phyloP scores from a whole-genome alignment of 352 stramenopile species.

The Globisporangium lucens region DNA sequence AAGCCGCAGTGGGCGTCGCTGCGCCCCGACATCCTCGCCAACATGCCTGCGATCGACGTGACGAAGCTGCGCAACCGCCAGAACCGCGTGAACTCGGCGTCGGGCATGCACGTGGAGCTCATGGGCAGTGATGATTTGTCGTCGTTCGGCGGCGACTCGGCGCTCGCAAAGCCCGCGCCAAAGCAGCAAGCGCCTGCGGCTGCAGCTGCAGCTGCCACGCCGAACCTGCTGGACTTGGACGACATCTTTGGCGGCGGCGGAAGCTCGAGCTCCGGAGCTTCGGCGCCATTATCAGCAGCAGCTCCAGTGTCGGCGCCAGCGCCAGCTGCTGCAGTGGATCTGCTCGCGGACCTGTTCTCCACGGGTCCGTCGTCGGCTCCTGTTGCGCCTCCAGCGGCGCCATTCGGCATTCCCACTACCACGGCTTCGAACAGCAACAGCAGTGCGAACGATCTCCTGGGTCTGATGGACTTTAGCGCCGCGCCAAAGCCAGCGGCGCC shows the following conservation, averaged over 20 bases:
- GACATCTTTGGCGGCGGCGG: conserved; percentile 91
- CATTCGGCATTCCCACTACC: conserved; percentile 20
- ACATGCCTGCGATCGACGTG: conserved; percentile 94
- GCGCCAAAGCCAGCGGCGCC: conserved; percentile 22
- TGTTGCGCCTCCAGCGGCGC: conserved; percentile 20
- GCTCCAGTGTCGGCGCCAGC: conserved; percentile 19
- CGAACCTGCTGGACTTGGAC: conserved; percentile 93
- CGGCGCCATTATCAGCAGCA: conserved; percentile 25
- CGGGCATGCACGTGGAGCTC: conserved; percentile 59
- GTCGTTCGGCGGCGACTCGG: conserved; percentile 5
- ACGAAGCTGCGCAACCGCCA: conserved; percentile 74
- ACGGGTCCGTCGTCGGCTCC: conserved; percentile 29
- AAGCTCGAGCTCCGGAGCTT: conserved; percentile 17
- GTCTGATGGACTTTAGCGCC: conserved; percentile 73
- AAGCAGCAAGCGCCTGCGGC: conserved; percentile 11
- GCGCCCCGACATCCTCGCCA: conserved; percentile 86
- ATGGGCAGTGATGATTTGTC: conserved; percentile 54
- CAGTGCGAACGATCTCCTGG: conserved; percentile 48
- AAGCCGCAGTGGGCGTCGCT: conserved; percentile 66
- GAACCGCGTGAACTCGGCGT: conserved; percentile 38
- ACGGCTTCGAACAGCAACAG: conserved; percentile 11
- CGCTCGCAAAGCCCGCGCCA: conserved; percentile 13
- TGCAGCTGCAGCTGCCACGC: conserved; percentile 13
- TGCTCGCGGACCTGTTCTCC: conserved; percentile 95
- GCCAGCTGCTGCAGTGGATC: conserved; percentile 62